Evolutionary conservation across 2,329 filamentous ascomycete genomes (phyloP).

Genomic region (Geosmithia flava): DNA sequence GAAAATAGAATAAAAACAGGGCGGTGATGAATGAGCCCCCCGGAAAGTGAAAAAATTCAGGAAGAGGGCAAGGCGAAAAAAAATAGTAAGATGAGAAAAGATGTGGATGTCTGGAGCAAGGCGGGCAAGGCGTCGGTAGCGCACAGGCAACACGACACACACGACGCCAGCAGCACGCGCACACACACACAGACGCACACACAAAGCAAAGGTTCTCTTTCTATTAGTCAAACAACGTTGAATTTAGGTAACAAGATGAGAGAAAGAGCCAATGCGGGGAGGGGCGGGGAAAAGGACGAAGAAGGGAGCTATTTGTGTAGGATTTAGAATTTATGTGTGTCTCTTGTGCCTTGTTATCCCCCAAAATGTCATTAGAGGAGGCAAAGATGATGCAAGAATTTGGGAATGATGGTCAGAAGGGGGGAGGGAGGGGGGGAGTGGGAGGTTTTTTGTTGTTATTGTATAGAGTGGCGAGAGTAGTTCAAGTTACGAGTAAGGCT

Average conservation of each 20-base stretch:
- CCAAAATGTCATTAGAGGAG: neutral
- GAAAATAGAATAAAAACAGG: no score
- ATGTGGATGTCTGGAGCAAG: neutral
- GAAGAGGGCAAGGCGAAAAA: neutral
- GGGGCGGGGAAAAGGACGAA: neutral
- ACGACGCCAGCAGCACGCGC: neutral
- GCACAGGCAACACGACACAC: neutral
- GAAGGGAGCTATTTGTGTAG: neutral
- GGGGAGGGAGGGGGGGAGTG: neutral
- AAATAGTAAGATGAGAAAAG: neutral
- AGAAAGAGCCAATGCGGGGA: constrained; percentile 5
- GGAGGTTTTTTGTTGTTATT: neutral
- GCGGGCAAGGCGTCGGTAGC: neutral
- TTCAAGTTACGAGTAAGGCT: no score
- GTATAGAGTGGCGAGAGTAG: neutral
- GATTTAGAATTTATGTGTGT: neutral
- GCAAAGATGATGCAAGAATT: neutral
- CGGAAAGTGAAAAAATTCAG: no score
- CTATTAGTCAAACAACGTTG: constrained; percentile 13
- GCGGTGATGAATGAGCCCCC: no score
- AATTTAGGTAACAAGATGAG: constrained; percentile 12
- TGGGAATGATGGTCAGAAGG: neutral
- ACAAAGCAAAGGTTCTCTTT: constrained; percentile 4
- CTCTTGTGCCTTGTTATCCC: neutral
- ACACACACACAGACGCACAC: neutral